A percentile compares a stretch with the other conserved stretches of the same genome.
Evolutionary conservation across 306 rosid genomes (phyloP).

Genomic region (Cicer arietinum): DNA sequence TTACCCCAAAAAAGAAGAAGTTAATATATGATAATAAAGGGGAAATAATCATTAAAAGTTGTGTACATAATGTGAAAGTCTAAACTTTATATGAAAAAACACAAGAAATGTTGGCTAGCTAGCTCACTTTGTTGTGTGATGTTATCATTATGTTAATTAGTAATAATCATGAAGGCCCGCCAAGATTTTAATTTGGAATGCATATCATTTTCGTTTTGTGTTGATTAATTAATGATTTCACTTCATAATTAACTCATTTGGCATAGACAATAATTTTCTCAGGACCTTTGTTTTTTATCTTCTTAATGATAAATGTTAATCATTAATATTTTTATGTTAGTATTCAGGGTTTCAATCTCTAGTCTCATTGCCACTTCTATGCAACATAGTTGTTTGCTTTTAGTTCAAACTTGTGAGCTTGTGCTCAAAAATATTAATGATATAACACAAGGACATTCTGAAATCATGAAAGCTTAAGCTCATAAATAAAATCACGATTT

Average conservation of each 20-base stretch:
- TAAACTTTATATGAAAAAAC: conserved; percentile 12
- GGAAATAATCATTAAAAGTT: conserved; percentile 18
- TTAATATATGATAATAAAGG: conserved; percentile 1
- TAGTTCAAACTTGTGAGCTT: not conserved
- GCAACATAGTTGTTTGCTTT: not conserved
- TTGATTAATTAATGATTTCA: conserved; percentile 7
- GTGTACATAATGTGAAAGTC: conserved; percentile 2
- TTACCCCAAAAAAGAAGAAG: not conserved
- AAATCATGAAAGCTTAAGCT: not conserved
- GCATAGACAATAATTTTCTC: conserved; percentile 2
- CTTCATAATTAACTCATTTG: not conserved
- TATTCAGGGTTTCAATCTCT: too few species aligned
- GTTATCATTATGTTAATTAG: not conserved
- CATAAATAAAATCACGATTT: too few species aligned
- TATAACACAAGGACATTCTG: not conserved
- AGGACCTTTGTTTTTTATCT: not conserved
- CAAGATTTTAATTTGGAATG: conserved; percentile 27
- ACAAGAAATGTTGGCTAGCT: conserved; percentile 5
- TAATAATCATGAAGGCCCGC: conserved; percentile 29
- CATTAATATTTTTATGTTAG: not conserved
- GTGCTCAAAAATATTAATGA: not conserved
- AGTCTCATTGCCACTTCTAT: not conserved
- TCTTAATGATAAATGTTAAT: too few species aligned
- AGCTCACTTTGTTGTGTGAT: not conserved
- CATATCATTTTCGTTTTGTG: conserved; percentile 14